phyloP scores from a whole-genome alignment of 257 asterid genomes.

The Marsdenia floribunda region DNA sequence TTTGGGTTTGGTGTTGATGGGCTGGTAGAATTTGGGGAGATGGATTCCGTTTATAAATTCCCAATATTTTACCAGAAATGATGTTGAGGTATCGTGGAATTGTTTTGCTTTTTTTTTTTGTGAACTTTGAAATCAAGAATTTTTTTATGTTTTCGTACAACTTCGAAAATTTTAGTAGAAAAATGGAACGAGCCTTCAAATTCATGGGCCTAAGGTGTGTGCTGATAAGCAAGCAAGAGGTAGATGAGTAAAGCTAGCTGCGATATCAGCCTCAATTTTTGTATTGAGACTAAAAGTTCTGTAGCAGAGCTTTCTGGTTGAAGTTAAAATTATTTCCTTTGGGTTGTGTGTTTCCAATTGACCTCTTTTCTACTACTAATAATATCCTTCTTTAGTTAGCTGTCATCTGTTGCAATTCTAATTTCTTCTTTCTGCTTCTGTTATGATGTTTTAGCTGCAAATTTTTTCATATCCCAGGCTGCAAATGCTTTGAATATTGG shows the following conservation, averaged over 20 bases:
- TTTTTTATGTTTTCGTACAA: not conserved
- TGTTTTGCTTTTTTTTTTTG: not conserved
- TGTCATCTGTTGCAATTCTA: not conserved
- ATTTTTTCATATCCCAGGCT: slow-evolving; percentile 7
- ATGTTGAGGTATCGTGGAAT: not conserved
- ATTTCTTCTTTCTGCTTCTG: not conserved
- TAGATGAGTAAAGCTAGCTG: not conserved
- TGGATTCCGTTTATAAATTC: not conserved
- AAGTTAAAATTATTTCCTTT: not conserved
- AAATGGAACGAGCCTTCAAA: not conserved
- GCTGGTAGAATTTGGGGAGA: not conserved
- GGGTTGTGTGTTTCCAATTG: not conserved
- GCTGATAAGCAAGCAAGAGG: not conserved
- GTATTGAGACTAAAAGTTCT: not conserved
- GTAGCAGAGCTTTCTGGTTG: not conserved
- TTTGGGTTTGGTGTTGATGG: not conserved
- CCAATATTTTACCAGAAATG: not conserved
- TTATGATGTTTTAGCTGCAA: slow-evolving; percentile 9
- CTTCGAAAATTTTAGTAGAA: not conserved
- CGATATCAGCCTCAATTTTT: not conserved
- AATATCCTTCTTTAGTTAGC: not conserved
- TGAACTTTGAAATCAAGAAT: not conserved
- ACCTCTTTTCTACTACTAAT: not conserved
- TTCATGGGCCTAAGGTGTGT: not conserved
- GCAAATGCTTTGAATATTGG: slow-evolving; percentile 13